phyloP scores from a whole-genome alignment of 345 rosid genomes.

The Salix koriyanagi region DNA sequence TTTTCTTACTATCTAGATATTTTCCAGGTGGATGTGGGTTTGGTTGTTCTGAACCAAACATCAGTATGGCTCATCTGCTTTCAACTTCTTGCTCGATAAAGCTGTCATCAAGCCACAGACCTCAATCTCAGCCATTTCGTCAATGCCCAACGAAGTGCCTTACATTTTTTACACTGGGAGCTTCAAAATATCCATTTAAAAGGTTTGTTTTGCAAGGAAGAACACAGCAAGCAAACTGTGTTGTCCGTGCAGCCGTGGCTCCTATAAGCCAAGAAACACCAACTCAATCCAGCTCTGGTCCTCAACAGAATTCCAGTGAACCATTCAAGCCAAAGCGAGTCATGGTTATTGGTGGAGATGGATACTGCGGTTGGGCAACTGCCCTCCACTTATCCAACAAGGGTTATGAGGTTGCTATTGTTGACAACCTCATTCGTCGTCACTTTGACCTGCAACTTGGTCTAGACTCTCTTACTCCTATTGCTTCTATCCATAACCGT shows the following conservation, averaged over 20 bases:
- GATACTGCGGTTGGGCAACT: conserved; percentile 98
- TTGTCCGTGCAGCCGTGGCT: conserved; percentile 41
- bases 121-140: conserved; percentile 25
- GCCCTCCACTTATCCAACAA: conserved; percentile 85
- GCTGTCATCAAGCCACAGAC: conserved; percentile 35
- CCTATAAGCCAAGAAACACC: conserved; percentile 52
- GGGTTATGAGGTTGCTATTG: conserved; percentile 80
- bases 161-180: conserved; percentile 26
- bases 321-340: conserved; percentile 57
- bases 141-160: conserved; percentile 20
- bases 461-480: conserved; percentile 82
- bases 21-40: conserved; percentile 46
- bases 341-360: conserved; percentile 98
- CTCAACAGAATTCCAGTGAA: conserved; percentile 29
- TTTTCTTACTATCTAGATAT: background rate
- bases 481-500: conserved; percentile 76
- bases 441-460: conserved; percentile 92
- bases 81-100: conserved; percentile 56
- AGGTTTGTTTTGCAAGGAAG: conserved; percentile 34
- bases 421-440: conserved; percentile 79
- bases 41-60: conserved; percentile 15
- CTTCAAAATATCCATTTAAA: conserved; percentile 33
- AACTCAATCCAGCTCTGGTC: conserved; percentile 37
- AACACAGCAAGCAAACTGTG: conserved; percentile 24
- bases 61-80: conserved; percentile 59